Conservation (phyloP, 768 basidiomycete genomes). For the Rhodotorula diobovata region DNA sequence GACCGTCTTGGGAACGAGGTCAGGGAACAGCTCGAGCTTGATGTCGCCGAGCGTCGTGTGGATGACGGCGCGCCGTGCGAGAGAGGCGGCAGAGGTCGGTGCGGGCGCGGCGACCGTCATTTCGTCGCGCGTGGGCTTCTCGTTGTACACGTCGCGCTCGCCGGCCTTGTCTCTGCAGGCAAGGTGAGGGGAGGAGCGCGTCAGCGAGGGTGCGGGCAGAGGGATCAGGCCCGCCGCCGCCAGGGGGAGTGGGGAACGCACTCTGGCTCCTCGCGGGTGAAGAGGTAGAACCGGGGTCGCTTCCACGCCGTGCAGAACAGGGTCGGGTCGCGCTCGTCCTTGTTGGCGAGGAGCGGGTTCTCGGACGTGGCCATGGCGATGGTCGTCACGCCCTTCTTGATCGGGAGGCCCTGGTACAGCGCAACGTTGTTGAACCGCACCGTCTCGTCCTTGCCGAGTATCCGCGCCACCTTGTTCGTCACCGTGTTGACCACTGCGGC, state of each 20-base stretch:
- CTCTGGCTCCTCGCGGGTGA: constrained; percentile 86
- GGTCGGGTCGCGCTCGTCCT: constrained; percentile 77
- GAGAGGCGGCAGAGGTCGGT: constrained; percentile 50
- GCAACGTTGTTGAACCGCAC: constrained; percentile 82
- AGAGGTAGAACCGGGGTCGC: constrained; percentile 86
- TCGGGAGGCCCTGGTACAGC: constrained; percentile 88
- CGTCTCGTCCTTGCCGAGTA: constrained; percentile 90
- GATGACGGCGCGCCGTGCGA: constrained; percentile 77
- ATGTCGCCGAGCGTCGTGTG: constrained; percentile 96
- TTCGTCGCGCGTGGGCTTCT: constrained; percentile 92
- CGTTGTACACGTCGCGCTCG: constrained; percentile 97
- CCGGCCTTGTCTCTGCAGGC: constrained; percentile 66
- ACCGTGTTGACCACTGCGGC: constrained; percentile 80
- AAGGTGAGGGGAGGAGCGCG: too few species aligned
- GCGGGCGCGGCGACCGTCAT: constrained; percentile 70
- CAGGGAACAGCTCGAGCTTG: constrained; percentile 78
- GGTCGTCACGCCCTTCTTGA: constrained; percentile 78
- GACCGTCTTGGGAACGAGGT: constrained; percentile 87
- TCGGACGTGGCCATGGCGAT: constrained; percentile 91
- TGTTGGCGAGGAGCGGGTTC: constrained; percentile 87
- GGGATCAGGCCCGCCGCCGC: too few species aligned
- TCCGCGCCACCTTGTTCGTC: constrained; percentile 80
- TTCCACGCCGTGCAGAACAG: constrained; percentile 91
- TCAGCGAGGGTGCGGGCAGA: neutral
- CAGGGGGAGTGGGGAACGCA: constrained; percentile 51